Conservation (phyloP, 805 yeast genomes). For the Danielia oregonensis region DNA sequence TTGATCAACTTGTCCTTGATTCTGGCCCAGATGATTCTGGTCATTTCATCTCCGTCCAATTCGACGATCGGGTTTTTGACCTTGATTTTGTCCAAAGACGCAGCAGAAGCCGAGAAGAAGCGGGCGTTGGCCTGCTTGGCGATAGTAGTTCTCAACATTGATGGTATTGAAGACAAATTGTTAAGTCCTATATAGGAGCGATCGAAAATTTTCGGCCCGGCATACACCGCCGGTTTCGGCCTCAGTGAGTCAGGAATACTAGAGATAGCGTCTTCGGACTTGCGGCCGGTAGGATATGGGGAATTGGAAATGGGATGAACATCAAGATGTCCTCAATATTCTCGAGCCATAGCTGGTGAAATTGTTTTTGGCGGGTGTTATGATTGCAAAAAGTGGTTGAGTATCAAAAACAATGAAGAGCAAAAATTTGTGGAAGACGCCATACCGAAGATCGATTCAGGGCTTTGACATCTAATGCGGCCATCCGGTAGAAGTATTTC, state of each 20-base stretch:
- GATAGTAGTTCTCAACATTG: slow-evolving; percentile 10
- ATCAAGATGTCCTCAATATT: too few relatives aligned
- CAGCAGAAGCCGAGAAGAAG: slow-evolving; percentile 7
- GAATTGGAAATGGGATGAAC: neutral
- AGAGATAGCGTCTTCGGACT: too few relatives aligned
- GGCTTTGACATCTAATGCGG: too few relatives aligned
- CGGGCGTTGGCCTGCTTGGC: slow-evolving; percentile 5
- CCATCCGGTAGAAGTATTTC: too few relatives aligned
- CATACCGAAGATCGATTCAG: too few relatives aligned
- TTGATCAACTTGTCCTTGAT: slow-evolving; percentile 64
- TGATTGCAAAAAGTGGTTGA: too few relatives aligned
- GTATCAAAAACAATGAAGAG: too few relatives aligned
- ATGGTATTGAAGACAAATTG: neutral
- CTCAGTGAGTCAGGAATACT: slow-evolving; percentile 3
- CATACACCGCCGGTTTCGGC: slow-evolving; percentile 2
- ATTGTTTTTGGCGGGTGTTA: too few relatives aligned
- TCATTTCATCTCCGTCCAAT: slow-evolving; percentile 84
- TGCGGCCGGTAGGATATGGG: too few relatives aligned
- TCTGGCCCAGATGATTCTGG: slow-evolving; percentile 76
- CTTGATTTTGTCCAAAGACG: slow-evolving; percentile 46
- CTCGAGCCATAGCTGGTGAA: too few relatives aligned
- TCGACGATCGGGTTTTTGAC: slow-evolving; percentile 75
- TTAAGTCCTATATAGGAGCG: neutral
- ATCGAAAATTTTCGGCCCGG: neutral
- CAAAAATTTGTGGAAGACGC: too few relatives aligned